Evolutionary conservation across 352 stramenopile genomes (phyloP), one percentile per base, ranked within the genome.

Genomic region (Globisporangium paroecandrum): DNA sequence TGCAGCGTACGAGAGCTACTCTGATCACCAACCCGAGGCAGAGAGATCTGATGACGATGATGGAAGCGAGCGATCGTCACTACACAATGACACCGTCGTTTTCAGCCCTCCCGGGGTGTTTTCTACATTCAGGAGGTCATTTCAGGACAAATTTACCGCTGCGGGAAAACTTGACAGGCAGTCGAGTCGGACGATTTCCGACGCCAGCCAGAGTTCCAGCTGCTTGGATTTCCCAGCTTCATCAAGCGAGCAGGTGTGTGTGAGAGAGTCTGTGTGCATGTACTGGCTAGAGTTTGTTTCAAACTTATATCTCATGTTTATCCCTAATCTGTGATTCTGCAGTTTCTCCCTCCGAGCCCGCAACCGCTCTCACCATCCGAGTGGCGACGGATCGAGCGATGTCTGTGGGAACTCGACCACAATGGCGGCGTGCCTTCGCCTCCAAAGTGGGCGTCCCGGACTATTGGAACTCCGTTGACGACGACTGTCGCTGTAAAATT

Each of bases 341-440:
- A 60, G 55, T 59, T 54, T 38, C 56, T 69, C 15, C 29, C 32
- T 12, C 51, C 27, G 9, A 56, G 27, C 7, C 34, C 41, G 15
- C 69, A 25, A 10, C 69, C 72, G 1, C 68, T 77, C 54, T 71
- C 73, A 20, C n/a, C 59, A 12, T 61, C 27, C 24, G 78, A 90
- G 63, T 90, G 83, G 83, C 32, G 70, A n/a, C 69, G 68, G 2
- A 81, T 92, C 32, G 82, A 92, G 65, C 66, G 76, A 2, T 80
- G 73, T 43, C 65, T 92, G 38, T 90, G 83, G 83, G 73, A 86
- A 36, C 74, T 92, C 58, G 83, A 92, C 38, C 65, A 9, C 46
- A 74, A 47, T 22, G 56, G 62, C 9, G 56, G 54, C 4, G 41
- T 46, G 18, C 43, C 64, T 18, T 68, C 64, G 9, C 64, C 56